Percentiles rank a stretch among this genome's conserved stretches.
phyloP scores from a whole-genome alignment of 1,284 basidiomycete species.

The Chalciporus sp. region DNA sequence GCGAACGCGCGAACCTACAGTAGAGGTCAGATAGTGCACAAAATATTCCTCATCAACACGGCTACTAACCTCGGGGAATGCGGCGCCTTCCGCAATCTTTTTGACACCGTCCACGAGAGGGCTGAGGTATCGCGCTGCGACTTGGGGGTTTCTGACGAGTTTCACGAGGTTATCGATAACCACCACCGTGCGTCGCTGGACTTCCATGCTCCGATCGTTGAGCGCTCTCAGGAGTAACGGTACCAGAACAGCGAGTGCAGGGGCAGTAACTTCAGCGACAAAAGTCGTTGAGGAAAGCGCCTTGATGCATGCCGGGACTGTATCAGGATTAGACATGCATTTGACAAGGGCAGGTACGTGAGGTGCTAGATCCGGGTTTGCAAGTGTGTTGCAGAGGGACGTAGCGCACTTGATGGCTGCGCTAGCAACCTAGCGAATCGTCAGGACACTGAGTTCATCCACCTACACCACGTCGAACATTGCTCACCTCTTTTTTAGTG shows the following conservation, averaged over 20 bases:
- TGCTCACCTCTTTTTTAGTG: constrained; percentile 88
- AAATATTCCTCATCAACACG: constrained; percentile 12
- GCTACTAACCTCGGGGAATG: constrained; percentile 86
- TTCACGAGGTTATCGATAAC: constrained; percentile 98
- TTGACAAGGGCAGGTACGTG: constrained; percentile 92
- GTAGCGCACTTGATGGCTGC: constrained; percentile 94
- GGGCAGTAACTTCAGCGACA: constrained; percentile 96
- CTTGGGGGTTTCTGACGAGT: constrained; percentile 89
- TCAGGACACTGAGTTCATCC: constrained; percentile 4
- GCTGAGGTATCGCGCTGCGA: constrained; percentile 90
- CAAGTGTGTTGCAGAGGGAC: constrained; percentile 87
- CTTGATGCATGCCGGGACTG: constrained; percentile 94
- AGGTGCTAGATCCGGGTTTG: constrained; percentile 91
- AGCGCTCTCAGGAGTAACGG: constrained; percentile 91
- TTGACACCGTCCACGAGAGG: constrained; percentile 90
- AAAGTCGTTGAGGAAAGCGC: constrained; percentile 93
- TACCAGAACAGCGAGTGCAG: constrained; percentile 94
- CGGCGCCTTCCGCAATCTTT: constrained; percentile 88
- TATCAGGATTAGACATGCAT: constrained; percentile 90
- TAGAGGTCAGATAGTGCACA: constrained; percentile 17
- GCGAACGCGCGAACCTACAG: constrained; percentile 85
- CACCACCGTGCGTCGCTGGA: constrained; percentile 85
- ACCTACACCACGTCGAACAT: neutral
- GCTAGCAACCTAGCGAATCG: constrained; percentile 70
- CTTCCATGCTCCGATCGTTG: constrained; percentile 96